phyloP scores from a whole-genome alignment of 768 basidiomycete species.

The Phlebiopsis gigantea region DNA sequence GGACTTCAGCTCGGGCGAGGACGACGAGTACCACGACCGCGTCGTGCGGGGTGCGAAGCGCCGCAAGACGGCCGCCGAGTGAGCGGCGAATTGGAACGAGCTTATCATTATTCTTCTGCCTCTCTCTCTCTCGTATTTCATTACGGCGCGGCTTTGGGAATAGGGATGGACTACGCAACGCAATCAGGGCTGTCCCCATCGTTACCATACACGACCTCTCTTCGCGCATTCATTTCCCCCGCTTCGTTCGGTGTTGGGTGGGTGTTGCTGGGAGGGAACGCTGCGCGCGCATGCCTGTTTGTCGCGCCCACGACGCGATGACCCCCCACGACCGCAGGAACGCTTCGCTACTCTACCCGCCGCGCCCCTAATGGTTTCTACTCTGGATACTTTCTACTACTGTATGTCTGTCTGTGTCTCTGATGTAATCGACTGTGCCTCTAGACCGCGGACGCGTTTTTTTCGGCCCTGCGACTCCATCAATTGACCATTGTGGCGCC shows the following conservation, averaged over 20 bases:
- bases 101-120: too few species aligned
- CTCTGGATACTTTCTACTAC: neutral
- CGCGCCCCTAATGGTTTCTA: neutral
- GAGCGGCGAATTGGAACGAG: too few species aligned
- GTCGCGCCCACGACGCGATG: too few species aligned
- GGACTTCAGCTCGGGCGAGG: constrained; percentile 44
- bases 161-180: too few species aligned
- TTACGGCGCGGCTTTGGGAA: too few species aligned
- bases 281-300: too few species aligned
- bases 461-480: neutral
- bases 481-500: neutral
- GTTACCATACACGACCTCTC: neutral
- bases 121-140: too few species aligned
- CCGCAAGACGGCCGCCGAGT: constrained; percentile 9
- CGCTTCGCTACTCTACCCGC: neutral
- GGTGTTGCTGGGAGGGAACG: too few species aligned
- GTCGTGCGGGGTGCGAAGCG: constrained; percentile 22
- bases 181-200: neutral
- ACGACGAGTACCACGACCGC: constrained; percentile 45
- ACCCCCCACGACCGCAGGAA: too few species aligned
- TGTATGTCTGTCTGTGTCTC: neutral
- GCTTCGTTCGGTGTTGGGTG: neutral
- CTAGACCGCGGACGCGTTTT: neutral
- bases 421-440: neutral
- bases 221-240: neutral